A percentile compares a stretch with the other conserved stretches of the same genome.
Evolutionary conservation across 352 stramenopile genomes (phyloP).

Genomic region (Sclerospora graminicola): DNA sequence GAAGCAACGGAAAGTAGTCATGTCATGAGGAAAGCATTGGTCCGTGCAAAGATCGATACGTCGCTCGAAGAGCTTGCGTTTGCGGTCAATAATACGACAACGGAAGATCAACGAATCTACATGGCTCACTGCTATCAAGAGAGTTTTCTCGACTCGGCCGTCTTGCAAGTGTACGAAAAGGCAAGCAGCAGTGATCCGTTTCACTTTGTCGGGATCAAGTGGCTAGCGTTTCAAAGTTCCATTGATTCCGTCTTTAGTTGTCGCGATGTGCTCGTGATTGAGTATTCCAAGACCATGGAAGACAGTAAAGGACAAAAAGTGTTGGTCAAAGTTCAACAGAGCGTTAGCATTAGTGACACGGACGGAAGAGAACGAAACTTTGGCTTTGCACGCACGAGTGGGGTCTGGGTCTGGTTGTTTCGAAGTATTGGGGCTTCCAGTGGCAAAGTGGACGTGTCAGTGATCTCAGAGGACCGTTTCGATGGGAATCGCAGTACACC

Average conservation of each 20-base stretch:
- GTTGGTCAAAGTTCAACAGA: conserved; percentile 49
- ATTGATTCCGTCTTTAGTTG: conserved; percentile 62
- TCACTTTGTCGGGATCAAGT: conserved; percentile 68
- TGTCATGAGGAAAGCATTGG: conserved; percentile 33
- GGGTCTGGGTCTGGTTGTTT: conserved; percentile 48
- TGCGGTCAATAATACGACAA: conserved; percentile 46
- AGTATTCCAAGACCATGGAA: conserved; percentile 48
- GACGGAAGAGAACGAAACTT: conserved; percentile 42
- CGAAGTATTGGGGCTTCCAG: conserved; percentile 38
- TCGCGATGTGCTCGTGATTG: conserved; percentile 46
- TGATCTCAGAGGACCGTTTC: conserved; percentile 27
- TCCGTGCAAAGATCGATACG: conserved; percentile 58
- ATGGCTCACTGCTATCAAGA: conserved; percentile 61
- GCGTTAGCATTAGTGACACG: conserved; percentile 38
- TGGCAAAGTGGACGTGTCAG: conserved; percentile 43
- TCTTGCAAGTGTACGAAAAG: conserved; percentile 53
- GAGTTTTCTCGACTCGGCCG: conserved; percentile 58
- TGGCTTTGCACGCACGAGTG: conserved; percentile 44
- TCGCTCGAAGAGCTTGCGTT: conserved; percentile 66
- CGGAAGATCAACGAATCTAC: conserved; percentile 47
- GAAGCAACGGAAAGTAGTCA: conserved; percentile 31
- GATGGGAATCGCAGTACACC: conserved; percentile 45
- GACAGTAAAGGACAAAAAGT: conserved; percentile 50
- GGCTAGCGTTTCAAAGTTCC: conserved; percentile 55
- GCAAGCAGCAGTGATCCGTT: conserved; percentile 41